Evolutionary conservation across 345 rosid species (phyloP), one percentile per base, ranked within the genome.

Genomic region (Brassica nigra): DNA sequence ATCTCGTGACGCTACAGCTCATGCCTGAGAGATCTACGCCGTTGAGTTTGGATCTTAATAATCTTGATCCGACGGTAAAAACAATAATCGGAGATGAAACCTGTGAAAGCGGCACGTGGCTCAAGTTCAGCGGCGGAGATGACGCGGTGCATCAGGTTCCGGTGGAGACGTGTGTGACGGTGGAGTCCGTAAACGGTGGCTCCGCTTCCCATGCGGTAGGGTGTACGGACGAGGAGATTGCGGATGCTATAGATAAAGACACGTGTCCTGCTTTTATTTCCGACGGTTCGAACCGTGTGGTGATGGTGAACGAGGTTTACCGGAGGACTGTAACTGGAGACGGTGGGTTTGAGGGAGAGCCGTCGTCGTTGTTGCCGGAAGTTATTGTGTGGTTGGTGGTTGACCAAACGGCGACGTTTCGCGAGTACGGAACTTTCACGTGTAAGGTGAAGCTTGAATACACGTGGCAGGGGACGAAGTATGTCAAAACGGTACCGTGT

Each of bases 1-100:
- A 71, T 49, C 79, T 77, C n/a, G 89, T 80, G 47, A 91, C 97
- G 8, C 66, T 91, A 30, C 95, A 87, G 83, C 80, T 94, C 76
- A 55, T 91, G 49, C 91, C 94, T 27, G 90, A 83, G 79, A 79
- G 67, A 70, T 65, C 76, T 37, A 64, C 59, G 52, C 62, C 83
- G 8, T 52, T 81, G 84, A 76, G 85, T 67, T 82, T 82, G 29
- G 70, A 79, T 57, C 72, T 65, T 39, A 31, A 28, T 36, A 42
- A 42, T 76, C 49, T 73, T 12, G 76, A 73, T 66, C 71, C 62
- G 39, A 58, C 72, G 54, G 70, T 68, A n/a, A 29, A 63, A 57
- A 57, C 82, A 34, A 27, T 27, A 6, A n/a, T 16, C 59, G n/a
- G n/a, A 29, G 54, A 68, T 55, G 55, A 36, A 69, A 74, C 77